Base-by-base conservation (phyloP, 306 rosid genomes). In the Biancaea sappan region DNA sequence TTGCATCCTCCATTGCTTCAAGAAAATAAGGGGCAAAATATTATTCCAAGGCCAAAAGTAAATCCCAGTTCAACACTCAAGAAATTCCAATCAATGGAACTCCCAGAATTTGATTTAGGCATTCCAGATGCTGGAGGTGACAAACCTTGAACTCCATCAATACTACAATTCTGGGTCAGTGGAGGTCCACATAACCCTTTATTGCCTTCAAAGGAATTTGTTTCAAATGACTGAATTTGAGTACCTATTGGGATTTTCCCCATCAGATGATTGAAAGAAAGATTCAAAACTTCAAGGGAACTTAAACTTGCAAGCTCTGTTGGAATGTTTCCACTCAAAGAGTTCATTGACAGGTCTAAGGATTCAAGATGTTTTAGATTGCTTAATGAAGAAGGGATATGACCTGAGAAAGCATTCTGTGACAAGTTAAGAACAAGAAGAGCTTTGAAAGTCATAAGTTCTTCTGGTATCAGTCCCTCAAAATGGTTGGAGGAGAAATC, bases 161-260 rank as follows among this genome's bases (percentile, higher is more conserved):
- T 18, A 35, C 13, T 0, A 0, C 13, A 25, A 28, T 28, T 57
- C 7, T 57, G 35, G 32, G 11, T 57, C 63, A 57, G 14, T 26
- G 63, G 63, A 28, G 71, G 75, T 0, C 87, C 86, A 41, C 62
- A 85, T 46, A 85, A 11, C 43, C 72, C 79, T 11, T 52, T 16
- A 10, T 88, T 57, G 2, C 63, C 37, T 57, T 57, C 2, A 11
- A 57, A 57, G 5, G 63, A 57, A 26, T 57, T 15, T 57, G 18
- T 38, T 15, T 57, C 63, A 14, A 57, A 57, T 57, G 38, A 57
- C 2, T 57, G 63, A 57, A 57, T 28, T 57, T 57, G 63, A 13
- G 63, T 57, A 5, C 63, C 63, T 5, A 4, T 14, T 28, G 63
- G 63, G 37, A 57, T 57, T 28, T 19, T 19, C 35, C 63, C 63